Conservation (phyloP, 352 stramenopile species). For the Phytophthora citricola region DNA sequence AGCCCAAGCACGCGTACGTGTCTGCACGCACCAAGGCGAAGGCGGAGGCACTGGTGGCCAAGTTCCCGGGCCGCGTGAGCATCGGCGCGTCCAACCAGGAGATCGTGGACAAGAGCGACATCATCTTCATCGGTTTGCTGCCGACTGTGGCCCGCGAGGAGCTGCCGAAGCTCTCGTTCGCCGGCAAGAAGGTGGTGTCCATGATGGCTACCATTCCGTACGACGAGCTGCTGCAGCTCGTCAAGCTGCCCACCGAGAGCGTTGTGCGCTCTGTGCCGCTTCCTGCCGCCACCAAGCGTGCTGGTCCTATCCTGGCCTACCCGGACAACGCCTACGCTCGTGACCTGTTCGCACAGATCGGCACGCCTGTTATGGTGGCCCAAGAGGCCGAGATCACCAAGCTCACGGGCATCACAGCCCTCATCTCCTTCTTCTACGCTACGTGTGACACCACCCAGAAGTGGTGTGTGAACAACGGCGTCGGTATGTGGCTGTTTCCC, state of each 20-base stretch:
- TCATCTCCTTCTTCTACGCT: slow-evolving; percentile 90
- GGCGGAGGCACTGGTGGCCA: slow-evolving; percentile 72
- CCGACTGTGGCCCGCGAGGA: slow-evolving; percentile 73
- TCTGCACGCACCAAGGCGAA: slow-evolving; percentile 80
- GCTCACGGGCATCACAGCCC: slow-evolving; percentile 82
- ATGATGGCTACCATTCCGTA: slow-evolving; percentile 92
- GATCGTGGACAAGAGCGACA: slow-evolving; percentile 83
- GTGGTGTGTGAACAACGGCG: slow-evolving; percentile 88
- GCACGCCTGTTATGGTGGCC: slow-evolving; percentile 84
- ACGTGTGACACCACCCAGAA: slow-evolving; percentile 84
- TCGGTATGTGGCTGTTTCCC: slow-evolving; percentile 54
- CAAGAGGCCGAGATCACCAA: slow-evolving; percentile 86
- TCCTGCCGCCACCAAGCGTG: slow-evolving; percentile 74
- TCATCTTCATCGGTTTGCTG: slow-evolving; percentile 85
- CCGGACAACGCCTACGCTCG: slow-evolving; percentile 70
- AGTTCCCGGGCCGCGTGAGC: slow-evolving; percentile 71
- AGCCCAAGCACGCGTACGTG: slow-evolving; percentile 75
- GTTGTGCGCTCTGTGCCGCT: slow-evolving; percentile 85
- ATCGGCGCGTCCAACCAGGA: slow-evolving; percentile 79
- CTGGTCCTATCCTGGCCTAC: slow-evolving; percentile 82
- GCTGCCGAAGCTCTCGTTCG: slow-evolving; percentile 76
- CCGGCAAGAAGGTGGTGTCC: slow-evolving; percentile 74
- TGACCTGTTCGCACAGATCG: slow-evolving; percentile 80
- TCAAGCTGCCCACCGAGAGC: slow-evolving; percentile 70
- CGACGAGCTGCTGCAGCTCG: slow-evolving; percentile 78